Percentiles rank a stretch among this genome's conserved stretches.
These are phyloP conservation scores for Cladophialophora yegresii DNA, from an alignment of 2,329 filamentous ascomycete genomes.

Conservation along the genomic window DNA sequence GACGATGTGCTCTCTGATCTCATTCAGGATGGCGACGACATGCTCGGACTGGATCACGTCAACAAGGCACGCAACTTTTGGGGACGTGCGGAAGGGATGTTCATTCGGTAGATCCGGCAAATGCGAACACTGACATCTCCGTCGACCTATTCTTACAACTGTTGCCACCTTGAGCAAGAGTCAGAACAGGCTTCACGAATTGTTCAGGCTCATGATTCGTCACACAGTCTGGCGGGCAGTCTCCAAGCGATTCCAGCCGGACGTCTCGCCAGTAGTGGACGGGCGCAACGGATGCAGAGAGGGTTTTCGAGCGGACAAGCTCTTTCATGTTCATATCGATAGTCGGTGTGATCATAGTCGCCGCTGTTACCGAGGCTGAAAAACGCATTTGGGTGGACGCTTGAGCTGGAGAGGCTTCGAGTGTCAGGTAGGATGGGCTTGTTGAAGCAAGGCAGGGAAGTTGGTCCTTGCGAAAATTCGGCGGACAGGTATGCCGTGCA, in stretches of 20 bases:
- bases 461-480: neutral
- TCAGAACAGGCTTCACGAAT: neutral
- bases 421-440: neutral
- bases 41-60: slow-evolving; percentile 68
- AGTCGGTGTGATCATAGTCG: neutral
- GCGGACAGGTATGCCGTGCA: neutral
- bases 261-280: neutral
- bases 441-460: neutral
- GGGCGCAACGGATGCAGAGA: neutral
- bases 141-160: neutral
- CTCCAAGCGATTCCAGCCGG: neutral
- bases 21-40: slow-evolving; percentile 72
- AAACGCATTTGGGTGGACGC: neutral
- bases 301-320: neutral
- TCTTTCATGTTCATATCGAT: neutral
- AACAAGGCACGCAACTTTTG: slow-evolving; percentile 63
- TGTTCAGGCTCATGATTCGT: neutral
- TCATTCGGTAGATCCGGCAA: slow-evolving; percentile 48
- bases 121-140: neutral
- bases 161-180: neutral
- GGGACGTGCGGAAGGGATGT: slow-evolving; percentile 64
- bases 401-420: neutral
- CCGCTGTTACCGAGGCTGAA: neutral
- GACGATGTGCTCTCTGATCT: slow-evolving; percentile 55
- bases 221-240: neutral